phyloP scores from a whole-genome alignment of 345 rosid species.

The Acer negundo region DNA sequence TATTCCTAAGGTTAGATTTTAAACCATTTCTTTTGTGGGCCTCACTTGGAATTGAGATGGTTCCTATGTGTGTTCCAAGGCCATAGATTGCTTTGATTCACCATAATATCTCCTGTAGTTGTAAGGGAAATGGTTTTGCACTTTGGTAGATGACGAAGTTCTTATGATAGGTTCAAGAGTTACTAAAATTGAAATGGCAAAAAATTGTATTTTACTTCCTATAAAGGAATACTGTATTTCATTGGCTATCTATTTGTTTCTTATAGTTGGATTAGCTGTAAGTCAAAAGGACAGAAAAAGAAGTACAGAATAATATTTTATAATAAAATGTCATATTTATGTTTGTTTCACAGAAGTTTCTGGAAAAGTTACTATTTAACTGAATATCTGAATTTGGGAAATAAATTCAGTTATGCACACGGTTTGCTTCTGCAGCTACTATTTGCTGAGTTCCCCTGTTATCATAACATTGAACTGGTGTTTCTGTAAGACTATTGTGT shows the following conservation, averaged over 20 bases:
- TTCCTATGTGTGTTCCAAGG: not conserved
- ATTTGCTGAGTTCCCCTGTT: constrained; percentile 3
- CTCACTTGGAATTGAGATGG: not conserved
- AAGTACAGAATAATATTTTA: not conserved
- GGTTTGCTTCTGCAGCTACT: constrained; percentile 1
- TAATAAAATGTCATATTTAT: not conserved
- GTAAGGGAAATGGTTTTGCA: not conserved
- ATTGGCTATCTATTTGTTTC: not conserved
- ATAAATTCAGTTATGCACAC: not conserved
- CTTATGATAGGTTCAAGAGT: not conserved
- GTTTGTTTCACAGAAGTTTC: not conserved
- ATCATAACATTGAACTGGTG: not conserved
- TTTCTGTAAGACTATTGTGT: not conserved
- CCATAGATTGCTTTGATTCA: not conserved
- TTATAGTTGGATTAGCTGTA: constrained; percentile 4
- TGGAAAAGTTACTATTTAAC: not conserved
- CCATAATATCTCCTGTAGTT: not conserved
- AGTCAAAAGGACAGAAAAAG: not conserved
- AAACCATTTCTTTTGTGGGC: not conserved
- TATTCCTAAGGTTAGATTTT: not conserved
- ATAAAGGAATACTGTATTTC: not conserved
- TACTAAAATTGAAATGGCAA: not conserved
- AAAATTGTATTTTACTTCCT: constrained; percentile 1
- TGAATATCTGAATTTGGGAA: not conserved
- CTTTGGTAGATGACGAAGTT: not conserved